Base-by-base conservation (phyloP, 805 yeast genomes). In the Kuraishia piskuri region DNA sequence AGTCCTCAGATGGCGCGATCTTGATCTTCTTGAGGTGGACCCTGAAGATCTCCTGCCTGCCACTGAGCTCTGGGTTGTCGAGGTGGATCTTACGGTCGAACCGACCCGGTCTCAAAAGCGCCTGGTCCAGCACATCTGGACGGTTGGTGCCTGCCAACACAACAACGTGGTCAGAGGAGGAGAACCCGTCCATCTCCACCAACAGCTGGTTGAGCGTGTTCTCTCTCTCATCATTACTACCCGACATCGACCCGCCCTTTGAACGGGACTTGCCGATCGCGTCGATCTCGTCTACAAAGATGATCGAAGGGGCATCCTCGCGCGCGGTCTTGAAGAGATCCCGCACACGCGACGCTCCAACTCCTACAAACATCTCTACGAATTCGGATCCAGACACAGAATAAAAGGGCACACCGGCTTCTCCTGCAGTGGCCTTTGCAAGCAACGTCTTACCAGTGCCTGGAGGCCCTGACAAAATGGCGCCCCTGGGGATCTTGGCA, bases 301-400 rank as follows among this genome's bases (percentile, higher is more conserved):
- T 84, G 61, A 90, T 90, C 2, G 95, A 78, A 6, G 97, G 97
- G 0, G 96, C 94, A 75, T 82, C 86, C 57, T 86, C 87, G 63
- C 96, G 79, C 19, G 97, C 97, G 49, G 88, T 87, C 65, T 86
- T 85, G 73, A 90, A 90, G 63, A 90, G 76, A 65, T 91, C 97
- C 68, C 97, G 87, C 46, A 90, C 97, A 68, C 97, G 79, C 2
- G 92, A 84, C 3, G 97, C 96, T 72, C 97, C 97, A 23, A 90
- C 96, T 71, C 97, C 97, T 21, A 88, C 95, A 74, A 88, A 90
- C 96, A 90, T 90, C 68, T 90, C 96, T n/a, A 90, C 95, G 60
- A 90, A 90, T 67, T 90, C 97, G 14, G 96, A 89, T 61, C 96
- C 97, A 1, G 95, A 86, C 6, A 90, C 96, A 22, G 94, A 84